Evolutionary conservation across 139 green algal species (phyloP).

Genomic region (Chlamydomonas sp.): DNA sequence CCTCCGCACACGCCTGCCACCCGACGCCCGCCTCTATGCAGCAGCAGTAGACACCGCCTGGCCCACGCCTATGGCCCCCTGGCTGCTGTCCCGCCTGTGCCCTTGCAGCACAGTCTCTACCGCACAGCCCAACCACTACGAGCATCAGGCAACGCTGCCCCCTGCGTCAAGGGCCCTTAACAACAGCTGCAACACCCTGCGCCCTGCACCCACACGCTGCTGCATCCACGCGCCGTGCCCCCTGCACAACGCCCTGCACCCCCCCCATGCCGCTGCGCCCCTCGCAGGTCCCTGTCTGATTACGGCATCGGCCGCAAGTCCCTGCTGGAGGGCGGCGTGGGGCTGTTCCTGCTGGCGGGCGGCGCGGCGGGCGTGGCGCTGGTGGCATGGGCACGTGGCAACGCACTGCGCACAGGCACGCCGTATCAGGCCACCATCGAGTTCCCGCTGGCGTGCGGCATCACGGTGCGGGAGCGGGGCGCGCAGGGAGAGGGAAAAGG

Average conservation of each 20-base stretch:
- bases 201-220: neutral
- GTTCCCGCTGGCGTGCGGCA: constrained; percentile 95
- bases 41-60: too few species aligned
- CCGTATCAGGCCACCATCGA: constrained; percentile 83
- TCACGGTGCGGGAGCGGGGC: constrained; percentile 66
- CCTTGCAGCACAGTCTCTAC: too few species aligned
- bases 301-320: constrained; percentile 85
- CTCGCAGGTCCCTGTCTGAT: constrained; percentile 76
- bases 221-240: neutral
- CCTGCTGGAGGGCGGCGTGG: constrained; percentile 83
- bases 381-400: constrained; percentile 53
- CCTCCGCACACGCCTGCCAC: neutral
- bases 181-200: too few species aligned
- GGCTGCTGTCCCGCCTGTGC: too few species aligned
- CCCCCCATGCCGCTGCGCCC: neutral
- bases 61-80: too few species aligned
- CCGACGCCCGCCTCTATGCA: neutral
- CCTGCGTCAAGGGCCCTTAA: too few species aligned
- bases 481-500: neutral
- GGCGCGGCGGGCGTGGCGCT: constrained; percentile 52
- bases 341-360: constrained; percentile 85
- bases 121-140: too few species aligned
- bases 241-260: neutral
- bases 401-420: constrained; percentile 53
- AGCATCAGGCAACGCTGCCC: too few species aligned